phyloP scores from a whole-genome alignment of 2,329 filamentous ascomycete genomes.

The Cordyceps cicadae region DNA sequence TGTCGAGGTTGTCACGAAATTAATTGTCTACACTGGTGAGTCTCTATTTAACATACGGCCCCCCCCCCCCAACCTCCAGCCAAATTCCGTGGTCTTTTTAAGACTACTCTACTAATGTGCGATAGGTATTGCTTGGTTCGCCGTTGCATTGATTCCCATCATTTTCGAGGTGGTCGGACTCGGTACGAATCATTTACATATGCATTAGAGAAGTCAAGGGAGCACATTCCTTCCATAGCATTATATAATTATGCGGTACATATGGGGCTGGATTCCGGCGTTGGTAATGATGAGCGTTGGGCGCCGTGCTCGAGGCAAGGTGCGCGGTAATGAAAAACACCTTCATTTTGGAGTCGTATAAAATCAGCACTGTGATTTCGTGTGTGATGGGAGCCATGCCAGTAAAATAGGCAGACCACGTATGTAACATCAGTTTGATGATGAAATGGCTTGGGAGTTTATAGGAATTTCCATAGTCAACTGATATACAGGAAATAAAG shows the following conservation, averaged over 20 bases:
- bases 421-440: too few species aligned
- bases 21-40: slow-evolving; percentile 88
- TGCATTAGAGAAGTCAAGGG: slow-evolving; percentile 12
- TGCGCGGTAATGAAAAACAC: neutral
- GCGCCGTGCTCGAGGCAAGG: neutral
- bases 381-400: too few species aligned
- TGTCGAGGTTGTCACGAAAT: slow-evolving; percentile 95
- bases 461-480: neutral
- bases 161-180: slow-evolving; percentile 57
- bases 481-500: neutral
- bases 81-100: too few species aligned
- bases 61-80: too few species aligned
- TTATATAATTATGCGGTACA: neutral
- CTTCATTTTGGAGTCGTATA: neutral
- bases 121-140: slow-evolving; percentile 73
- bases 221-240: neutral
- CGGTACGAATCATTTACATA: slow-evolving; percentile 33
- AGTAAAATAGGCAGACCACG: too few species aligned
- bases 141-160: slow-evolving; percentile 65
- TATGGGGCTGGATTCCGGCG: neutral
- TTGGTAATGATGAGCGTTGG: neutral
- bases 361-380: neutral
- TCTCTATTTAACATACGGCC: neutral
- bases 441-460: too few species aligned
- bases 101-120: neutral